Conservation (phyloP, 108 stramenopile species). For the Nitzschia putrida region DNA sequence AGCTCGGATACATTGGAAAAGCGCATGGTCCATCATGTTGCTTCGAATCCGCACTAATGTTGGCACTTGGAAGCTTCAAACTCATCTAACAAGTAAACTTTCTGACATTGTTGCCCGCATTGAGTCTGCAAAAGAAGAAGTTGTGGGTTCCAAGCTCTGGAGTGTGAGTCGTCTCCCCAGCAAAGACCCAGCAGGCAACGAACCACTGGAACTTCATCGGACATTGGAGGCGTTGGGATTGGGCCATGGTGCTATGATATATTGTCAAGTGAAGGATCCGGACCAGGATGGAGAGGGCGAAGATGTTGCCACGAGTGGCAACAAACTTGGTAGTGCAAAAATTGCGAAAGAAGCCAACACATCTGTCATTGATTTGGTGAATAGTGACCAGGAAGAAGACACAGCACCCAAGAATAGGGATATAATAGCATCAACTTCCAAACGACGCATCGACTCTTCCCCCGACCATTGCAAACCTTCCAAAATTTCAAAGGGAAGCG, state of each 20-base stretch:
- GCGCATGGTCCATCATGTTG: constrained; percentile 15
- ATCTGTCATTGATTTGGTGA: constrained; percentile 27
- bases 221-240: constrained; percentile 24
- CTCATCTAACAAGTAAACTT: constrained; percentile 1
- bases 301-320: too few species aligned
- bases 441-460: neutral
- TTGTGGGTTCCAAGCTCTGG: constrained; percentile 3
- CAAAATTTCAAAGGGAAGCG: too few species aligned
- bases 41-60: constrained; percentile 34
- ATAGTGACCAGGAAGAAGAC: constrained; percentile 31
- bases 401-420: neutral
- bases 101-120: constrained; percentile 6
- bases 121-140: constrained; percentile 2
- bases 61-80: constrained; percentile 31
- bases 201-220: constrained; percentile 5
- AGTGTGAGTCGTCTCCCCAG: constrained; percentile 5
- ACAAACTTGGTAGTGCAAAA: too few species aligned
- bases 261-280: constrained; percentile 30
- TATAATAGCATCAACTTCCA: neutral
- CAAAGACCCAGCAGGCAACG: constrained; percentile 16
- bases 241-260: constrained; percentile 31
- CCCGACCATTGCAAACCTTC: too few species aligned
- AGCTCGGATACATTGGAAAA: neutral
- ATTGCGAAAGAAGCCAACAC: neutral
- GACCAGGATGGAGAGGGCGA: neutral